phyloP scores from a whole-genome alignment of 495 filamentous ascomycete genomes.

The Neurospora sp. region DNA sequence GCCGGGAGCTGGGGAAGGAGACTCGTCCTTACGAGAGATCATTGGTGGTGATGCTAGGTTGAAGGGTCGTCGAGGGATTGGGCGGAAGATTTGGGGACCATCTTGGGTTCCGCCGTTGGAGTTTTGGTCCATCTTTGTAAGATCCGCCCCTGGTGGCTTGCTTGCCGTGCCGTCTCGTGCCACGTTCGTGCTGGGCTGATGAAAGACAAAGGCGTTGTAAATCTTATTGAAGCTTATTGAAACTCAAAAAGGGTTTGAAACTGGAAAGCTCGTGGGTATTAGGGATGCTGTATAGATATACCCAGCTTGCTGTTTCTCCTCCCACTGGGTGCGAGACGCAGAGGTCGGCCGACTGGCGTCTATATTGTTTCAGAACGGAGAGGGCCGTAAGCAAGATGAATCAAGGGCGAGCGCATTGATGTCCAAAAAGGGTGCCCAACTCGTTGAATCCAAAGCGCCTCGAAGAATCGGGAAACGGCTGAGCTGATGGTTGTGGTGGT shows the following conservation, averaged over 20 bases:
- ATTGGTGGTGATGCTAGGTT: constrained; percentile 46
- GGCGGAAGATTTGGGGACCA: constrained; percentile 24
- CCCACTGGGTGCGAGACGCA: neutral
- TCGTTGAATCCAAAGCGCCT: neutral
- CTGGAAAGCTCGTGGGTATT: neutral
- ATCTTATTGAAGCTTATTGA: neutral
- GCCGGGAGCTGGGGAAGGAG: constrained; percentile 35
- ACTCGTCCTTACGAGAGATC: constrained; percentile 39
- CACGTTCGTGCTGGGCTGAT: neutral
- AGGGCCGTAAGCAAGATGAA: neutral
- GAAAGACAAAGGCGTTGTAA: neutral
- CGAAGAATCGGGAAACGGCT: neutral
- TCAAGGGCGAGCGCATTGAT: neutral
- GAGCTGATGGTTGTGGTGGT: neutral
- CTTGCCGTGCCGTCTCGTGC: neutral
- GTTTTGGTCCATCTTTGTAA: neutral
- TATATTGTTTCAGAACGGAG: neutral
- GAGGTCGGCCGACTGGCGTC: neutral
- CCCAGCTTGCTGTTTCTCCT: neutral
- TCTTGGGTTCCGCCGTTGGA: neutral
- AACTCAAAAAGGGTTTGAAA: neutral
- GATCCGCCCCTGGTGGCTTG: neutral
- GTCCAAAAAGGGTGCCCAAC: neutral
- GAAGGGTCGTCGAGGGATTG: constrained; percentile 68
- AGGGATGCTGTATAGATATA: neutral